phyloP scores from a whole-genome alignment of 2,329 filamentous ascomycete species.

The Ophiocordyceps camponoti-saundersi region DNA sequence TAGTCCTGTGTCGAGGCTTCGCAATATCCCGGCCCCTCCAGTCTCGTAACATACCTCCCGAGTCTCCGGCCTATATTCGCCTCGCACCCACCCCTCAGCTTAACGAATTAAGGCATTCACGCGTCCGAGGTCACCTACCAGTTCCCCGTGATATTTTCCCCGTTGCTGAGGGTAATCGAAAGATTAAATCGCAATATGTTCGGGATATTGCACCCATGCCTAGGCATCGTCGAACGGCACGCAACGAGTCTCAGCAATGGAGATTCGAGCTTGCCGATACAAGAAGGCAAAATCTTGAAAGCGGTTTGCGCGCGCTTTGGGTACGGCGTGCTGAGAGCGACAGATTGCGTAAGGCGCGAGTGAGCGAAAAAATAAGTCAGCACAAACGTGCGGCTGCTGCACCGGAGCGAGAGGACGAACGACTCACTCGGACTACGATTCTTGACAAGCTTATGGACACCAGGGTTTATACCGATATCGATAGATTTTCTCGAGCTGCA shows the following conservation, averaged over 20 bases:
- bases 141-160: conserved; percentile 69
- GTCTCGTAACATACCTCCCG: conserved; percentile 52
- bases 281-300: conserved; percentile 54
- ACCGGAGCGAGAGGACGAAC: conserved; percentile 59
- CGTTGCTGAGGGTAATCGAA: conserved; percentile 35
- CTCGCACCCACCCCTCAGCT: conserved; percentile 64
- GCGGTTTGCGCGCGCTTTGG: conserved; percentile 56
- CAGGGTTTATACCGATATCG: conserved; percentile 41
- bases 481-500: conserved; percentile 37
- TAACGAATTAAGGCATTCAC: conserved; percentile 25
- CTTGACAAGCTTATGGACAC: conserved; percentile 30
- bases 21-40: conserved; percentile 14
- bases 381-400: conserved; percentile 35
- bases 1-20: conserved; percentile 13
- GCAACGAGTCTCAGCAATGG: conserved; percentile 33
- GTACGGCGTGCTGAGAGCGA: conserved; percentile 38
- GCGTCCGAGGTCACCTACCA: conserved; percentile 64
- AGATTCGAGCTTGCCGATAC: conserved; percentile 55
- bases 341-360: conserved; percentile 15
- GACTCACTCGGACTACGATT: conserved; percentile 54
- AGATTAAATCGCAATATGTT: conserved; percentile 45
- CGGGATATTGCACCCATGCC: conserved; percentile 39
- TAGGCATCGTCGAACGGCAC: conserved; percentile 17
- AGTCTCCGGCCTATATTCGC: conserved; percentile 77
- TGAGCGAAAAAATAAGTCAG: conserved; percentile 27